Evolutionary conservation across 257 asterid species (phyloP).

Genomic region (Nicotiana otophora): DNA sequence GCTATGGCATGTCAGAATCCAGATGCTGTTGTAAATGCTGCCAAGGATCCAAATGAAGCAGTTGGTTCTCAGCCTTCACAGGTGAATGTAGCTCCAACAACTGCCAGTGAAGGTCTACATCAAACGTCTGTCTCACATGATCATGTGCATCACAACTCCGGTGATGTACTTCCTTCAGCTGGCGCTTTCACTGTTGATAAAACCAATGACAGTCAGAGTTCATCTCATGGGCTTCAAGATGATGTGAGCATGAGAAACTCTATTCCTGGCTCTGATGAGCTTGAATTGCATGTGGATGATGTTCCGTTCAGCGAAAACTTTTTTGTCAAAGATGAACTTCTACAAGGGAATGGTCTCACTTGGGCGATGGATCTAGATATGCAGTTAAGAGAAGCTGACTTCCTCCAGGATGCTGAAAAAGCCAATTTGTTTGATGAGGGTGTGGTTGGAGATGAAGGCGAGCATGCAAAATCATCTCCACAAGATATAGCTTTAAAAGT

Average conservation of each 20-base stretch:
- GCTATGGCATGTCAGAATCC: conserved; percentile 44
- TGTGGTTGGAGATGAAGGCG: conserved; percentile 17
- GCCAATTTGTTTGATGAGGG: conserved; percentile 31
- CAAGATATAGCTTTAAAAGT: conserved; percentile 49
- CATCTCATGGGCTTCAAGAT: conserved; percentile 34
- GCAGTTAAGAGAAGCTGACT: conserved; percentile 45
- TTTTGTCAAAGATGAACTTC: conserved; percentile 82
- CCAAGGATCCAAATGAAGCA: conserved; percentile 24
- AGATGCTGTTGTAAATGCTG: conserved; percentile 29
- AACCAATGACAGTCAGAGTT: conserved; percentile 31
- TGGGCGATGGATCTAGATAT: conserved; percentile 88
- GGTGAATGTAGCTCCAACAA: conserved; percentile 12
- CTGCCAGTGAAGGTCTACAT: conserved; percentile 6
- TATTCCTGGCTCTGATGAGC: conserved; percentile 39
- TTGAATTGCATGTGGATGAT: conserved; percentile 62
- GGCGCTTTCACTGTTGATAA: conserved; percentile 21
- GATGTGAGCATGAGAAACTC: conserved; percentile 30
- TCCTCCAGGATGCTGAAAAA: conserved; percentile 31
- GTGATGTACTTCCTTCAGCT: conserved; percentile 19
- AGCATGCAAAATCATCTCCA: conserved; percentile 33
- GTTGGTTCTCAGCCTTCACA: conserved; percentile 30
- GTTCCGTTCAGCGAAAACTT: conserved; percentile 64
- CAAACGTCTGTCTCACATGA: conserved; percentile 12
- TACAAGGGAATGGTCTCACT: conserved; percentile 97
- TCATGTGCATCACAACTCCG: conserved; percentile 14